Conservation (phyloP, 768 basidiomycete genomes). For the Leucocoprinus sp. region DNA sequence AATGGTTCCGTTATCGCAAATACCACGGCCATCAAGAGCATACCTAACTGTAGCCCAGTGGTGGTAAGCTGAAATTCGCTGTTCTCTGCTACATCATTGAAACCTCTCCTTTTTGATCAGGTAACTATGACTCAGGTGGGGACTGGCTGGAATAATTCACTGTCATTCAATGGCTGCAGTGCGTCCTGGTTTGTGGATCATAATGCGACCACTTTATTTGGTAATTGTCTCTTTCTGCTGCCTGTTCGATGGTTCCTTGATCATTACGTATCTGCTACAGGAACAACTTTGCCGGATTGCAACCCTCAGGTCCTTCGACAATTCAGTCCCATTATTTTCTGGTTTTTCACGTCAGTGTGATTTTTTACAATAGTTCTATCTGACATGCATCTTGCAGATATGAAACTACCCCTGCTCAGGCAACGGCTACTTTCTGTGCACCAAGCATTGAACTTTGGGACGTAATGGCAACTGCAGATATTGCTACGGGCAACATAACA, state of each 20-base stretch:
- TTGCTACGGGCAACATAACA: constrained; percentile 35
- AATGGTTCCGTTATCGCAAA: constrained; percentile 45
- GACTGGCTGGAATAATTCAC: constrained; percentile 37
- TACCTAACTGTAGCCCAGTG: constrained; percentile 34
- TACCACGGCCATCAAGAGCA: constrained; percentile 38
- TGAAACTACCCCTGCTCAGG: constrained; percentile 23
- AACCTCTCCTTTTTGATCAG: constrained; percentile 16
- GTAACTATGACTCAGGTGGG: constrained; percentile 27
- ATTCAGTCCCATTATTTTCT: constrained; percentile 45
- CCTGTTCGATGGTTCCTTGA: too few relatives aligned
- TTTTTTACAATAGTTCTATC: too few relatives aligned
- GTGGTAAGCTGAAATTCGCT: constrained; percentile 19
- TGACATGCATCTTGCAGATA: constrained; percentile 19
- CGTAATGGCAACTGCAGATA: constrained; percentile 35
- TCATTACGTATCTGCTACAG: constrained; percentile 13
- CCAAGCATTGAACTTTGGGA: constrained; percentile 38
- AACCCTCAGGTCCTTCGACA: constrained; percentile 19
- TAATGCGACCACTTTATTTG: constrained; percentile 33
- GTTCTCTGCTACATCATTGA: neutral
- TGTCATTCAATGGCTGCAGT: constrained; percentile 30
- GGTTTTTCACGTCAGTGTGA: constrained; percentile 46
- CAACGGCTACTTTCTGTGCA: constrained; percentile 40
- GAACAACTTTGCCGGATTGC: constrained; percentile 24
- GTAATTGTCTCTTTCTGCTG: too few relatives aligned
- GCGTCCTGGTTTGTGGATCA: constrained; percentile 33